Evolutionary conservation across 192 early-diverging fungal species (phyloP), one percentile per base, ranked within the genome.

Genomic region (Backusella tuberculispora): DNA sequence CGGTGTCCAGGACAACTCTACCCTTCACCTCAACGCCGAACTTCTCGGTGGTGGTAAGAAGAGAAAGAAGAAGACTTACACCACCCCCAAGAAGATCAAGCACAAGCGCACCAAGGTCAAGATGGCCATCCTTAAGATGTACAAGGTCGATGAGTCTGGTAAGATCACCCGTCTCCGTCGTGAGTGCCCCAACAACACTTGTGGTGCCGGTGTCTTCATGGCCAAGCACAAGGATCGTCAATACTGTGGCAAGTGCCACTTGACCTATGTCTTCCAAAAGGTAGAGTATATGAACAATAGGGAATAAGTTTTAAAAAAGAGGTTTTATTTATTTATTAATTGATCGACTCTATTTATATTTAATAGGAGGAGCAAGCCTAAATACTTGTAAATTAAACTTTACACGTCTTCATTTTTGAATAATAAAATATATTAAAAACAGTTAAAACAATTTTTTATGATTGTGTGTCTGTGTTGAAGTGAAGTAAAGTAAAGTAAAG

Each of bases 101-200:
- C 96, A 99, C 91, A 98, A 98, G 94, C 88, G 91, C 85, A 96
- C 95, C 92, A 98, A 98, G 90, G 96, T 98, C 84, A 99, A 99
- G 90, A 88, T 99, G 78, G 94, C 96, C 34, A 94, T 98, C 75
- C 90, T 99, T 84, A 97, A 98, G 92, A 98, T 91, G 94, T 99
- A 98, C 92, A 96, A 99, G 92, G 96, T 99, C 64, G 97, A 99
- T 73, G 91, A 92, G 78, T 90, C 92, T 82, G 95, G 96, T 78
- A 96, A 96, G 89, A 91, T 99, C 85, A 97, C 96, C 79, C 94
- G 96, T 88, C 94, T 99, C 66, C 91, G 96, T 74, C 96, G 97
- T 81, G 97, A 99, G 90, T 99, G 97, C 90, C 96, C 97, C 83
- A 93, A 79, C 87, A 88, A 85, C 80, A 93, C 94, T 73, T 99